Base-by-base conservation (phyloP, 2,329 filamentous ascomycete genomes). In the Madurella mycetomatis region DNA sequence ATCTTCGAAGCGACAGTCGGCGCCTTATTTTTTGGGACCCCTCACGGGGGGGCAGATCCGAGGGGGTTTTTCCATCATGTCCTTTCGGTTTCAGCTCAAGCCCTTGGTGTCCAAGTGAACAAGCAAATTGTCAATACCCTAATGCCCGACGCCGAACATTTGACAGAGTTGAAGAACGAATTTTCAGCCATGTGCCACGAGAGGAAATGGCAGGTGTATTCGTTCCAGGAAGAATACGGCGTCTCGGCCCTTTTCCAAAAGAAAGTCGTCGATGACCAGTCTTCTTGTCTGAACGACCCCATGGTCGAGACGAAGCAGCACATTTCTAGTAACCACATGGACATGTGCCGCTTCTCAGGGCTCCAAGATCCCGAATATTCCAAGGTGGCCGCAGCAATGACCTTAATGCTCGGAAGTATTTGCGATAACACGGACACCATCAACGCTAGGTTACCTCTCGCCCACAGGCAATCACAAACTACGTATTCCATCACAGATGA, bases 261-360 rank as follows among this genome's bases (percentile, higher is more conserved):
- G 4, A 56, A 61, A 62, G 64, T 72, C 19, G 69, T 72, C 2
- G 67, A 71, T 12, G 70, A 73, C 49, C 56, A 44, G 11, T 72
- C 69, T 1, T 72, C 71, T 1, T 69, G 57, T 53, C 55, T 73
- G 11, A 60, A 65, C 41, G 39, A 61, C n/a, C 62, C 64, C 1
- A 47, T 34, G 4, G 49, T 69, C 5, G 69, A 73, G 43, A 64
- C 62, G n/a, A 61, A 53, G 1, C 60, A 69, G 42, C 68, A 70
- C 53, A 71, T 72, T 13, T 57, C 49, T 2, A 58, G 52, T 11
- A 62, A 70, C 18, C 68, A 70, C 46, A 68, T 66, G 62, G 67
- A 66, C 8, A 70, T 71, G 66, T 69, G 65, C 44, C 65, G 66
- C 3, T 71, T 71, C 34, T 50, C 51, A 12, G 60, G 63, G 1